These are phyloP conservation scores for Umbelopsis ramanniana DNA, from an alignment of 192 early-diverging fungal genomes.

Conservation along the genomic window DNA sequence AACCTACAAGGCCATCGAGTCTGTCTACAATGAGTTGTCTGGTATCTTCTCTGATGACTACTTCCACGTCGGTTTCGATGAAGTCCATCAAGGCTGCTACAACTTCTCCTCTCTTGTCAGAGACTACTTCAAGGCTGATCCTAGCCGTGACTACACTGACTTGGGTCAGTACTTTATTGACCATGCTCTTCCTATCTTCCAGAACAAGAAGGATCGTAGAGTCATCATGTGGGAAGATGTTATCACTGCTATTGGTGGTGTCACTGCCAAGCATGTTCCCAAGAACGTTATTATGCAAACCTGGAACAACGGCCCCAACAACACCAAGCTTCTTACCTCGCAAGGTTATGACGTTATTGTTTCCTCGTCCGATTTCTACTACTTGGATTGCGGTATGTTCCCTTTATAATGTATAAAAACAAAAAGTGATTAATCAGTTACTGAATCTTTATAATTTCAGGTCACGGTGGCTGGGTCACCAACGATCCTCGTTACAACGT, in stretches of 20 bases:
- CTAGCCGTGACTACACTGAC: constrained; percentile 30
- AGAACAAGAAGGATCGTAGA: constrained; percentile 40
- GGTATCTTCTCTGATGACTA: constrained; percentile 66
- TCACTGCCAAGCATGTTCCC: constrained; percentile 38
- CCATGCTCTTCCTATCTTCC: constrained; percentile 55
- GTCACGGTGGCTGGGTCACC: constrained; percentile 56
- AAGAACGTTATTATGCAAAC: constrained; percentile 68
- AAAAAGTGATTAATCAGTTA: background rate
- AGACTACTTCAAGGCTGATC: constrained; percentile 31
- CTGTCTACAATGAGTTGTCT: constrained; percentile 63
- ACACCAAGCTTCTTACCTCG: constrained; percentile 58
- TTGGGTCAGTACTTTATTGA: constrained; percentile 56
- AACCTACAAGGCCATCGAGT: constrained; percentile 59
- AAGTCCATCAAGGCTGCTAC: constrained; percentile 72
- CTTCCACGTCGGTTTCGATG: constrained; percentile 75
- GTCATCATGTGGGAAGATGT: constrained; percentile 82
- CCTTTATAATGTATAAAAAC: background rate
- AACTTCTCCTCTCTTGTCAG: constrained; percentile 50
- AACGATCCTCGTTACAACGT: constrained; percentile 20
- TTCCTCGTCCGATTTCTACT: constrained; percentile 62
- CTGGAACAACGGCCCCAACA: constrained; percentile 59
- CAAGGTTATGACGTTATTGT: constrained; percentile 66
- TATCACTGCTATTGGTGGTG: constrained; percentile 52
- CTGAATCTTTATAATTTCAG: background rate
- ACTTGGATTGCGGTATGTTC: constrained; percentile 69